Percentiles rank a stretch among this genome's conserved stretches.
Conservation (phyloP, 352 stramenopile genomes). For the Peronosclerospora sorghi region DNA sequence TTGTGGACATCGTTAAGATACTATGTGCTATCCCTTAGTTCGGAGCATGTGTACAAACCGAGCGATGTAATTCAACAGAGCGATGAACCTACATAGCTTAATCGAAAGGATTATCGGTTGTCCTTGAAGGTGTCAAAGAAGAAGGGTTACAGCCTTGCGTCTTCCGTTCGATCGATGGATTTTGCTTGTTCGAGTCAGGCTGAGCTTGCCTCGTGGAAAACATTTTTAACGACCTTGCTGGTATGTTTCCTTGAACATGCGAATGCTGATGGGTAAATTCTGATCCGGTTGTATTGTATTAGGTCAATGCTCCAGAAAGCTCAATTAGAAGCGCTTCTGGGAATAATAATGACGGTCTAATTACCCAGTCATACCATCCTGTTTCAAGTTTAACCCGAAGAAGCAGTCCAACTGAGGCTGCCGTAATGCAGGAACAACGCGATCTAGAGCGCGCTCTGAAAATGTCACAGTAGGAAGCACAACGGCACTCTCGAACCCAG, state of each 20-base stretch:
- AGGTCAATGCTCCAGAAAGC: constrained; percentile 14
- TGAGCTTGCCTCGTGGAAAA: constrained; percentile 61
- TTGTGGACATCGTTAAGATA: background rate
- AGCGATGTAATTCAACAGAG: constrained; percentile 48
- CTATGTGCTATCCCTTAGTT: constrained; percentile 2
- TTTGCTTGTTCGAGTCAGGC: constrained; percentile 48
- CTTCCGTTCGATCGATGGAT: constrained; percentile 47
- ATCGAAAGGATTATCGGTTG: constrained; percentile 55
- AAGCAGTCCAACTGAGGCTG: constrained; percentile 8
- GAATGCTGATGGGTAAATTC: background rate
- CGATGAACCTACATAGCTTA: constrained; percentile 51
- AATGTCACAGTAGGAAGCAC: constrained; percentile 46
- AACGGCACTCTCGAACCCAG: constrained; percentile 14
- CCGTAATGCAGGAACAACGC: constrained; percentile 39
- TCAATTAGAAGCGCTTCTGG: constrained; percentile 21
- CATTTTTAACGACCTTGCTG: constrained; percentile 47
- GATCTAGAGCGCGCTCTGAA: constrained; percentile 46
- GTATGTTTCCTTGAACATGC: constrained; percentile 13
- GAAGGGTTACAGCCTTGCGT: constrained; percentile 44
- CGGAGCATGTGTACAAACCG: constrained; percentile 52
- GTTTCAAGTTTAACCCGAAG: constrained; percentile 1
- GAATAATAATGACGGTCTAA: constrained; percentile 1
- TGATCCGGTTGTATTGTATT: background rate
- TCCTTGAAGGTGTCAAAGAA: constrained; percentile 53
- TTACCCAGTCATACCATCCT: background rate